A percentile compares a stretch with the other conserved stretches of the same genome.
Conservation (phyloP, 2,329 filamentous ascomycete genomes). For the Ceratocystis cubensis region DNA sequence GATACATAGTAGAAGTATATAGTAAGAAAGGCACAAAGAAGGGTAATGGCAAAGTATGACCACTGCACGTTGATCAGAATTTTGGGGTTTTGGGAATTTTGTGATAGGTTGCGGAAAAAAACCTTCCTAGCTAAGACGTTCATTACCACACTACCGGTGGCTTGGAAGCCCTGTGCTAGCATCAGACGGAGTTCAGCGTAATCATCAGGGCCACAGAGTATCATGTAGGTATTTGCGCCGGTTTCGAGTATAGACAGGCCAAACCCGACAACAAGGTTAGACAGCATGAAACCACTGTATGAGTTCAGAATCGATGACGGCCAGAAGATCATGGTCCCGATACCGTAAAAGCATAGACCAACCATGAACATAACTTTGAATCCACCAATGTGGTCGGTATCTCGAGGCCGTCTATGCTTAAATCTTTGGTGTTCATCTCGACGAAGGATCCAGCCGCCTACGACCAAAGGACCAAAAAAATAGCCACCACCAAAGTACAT, state of each 20-base stretch:
- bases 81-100: slow-evolving; percentile 38
- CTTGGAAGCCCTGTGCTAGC: slow-evolving; percentile 64
- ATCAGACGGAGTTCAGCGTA: slow-evolving; percentile 65
- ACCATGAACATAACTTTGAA: slow-evolving; percentile 73
- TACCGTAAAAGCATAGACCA: slow-evolving; percentile 61
- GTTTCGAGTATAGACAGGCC: slow-evolving; percentile 68
- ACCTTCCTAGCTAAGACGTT: slow-evolving; percentile 60
- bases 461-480: slow-evolving; percentile 54
- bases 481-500: slow-evolving; percentile 62
- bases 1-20: slow-evolving; percentile 58
- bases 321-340: slow-evolving; percentile 77
- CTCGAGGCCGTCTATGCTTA: slow-evolving; percentile 27
- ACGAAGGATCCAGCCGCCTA: slow-evolving; percentile 58
- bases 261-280: slow-evolving; percentile 61
- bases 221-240: slow-evolving; percentile 62
- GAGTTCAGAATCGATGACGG: slow-evolving; percentile 62
- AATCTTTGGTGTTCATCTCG: slow-evolving; percentile 49
- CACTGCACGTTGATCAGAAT: slow-evolving; percentile 66
- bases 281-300: slow-evolving; percentile 66
- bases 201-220: slow-evolving; percentile 58
- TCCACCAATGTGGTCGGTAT: slow-evolving; percentile 42
- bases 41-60: slow-evolving; percentile 71
- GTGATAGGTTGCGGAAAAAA: slow-evolving; percentile 45
- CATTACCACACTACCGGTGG: slow-evolving; percentile 59
- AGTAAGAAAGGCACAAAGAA: slow-evolving; percentile 58